phyloP scores from a whole-genome alignment of 768 basidiomycete genomes.

The Termitomyces sp. region DNA sequence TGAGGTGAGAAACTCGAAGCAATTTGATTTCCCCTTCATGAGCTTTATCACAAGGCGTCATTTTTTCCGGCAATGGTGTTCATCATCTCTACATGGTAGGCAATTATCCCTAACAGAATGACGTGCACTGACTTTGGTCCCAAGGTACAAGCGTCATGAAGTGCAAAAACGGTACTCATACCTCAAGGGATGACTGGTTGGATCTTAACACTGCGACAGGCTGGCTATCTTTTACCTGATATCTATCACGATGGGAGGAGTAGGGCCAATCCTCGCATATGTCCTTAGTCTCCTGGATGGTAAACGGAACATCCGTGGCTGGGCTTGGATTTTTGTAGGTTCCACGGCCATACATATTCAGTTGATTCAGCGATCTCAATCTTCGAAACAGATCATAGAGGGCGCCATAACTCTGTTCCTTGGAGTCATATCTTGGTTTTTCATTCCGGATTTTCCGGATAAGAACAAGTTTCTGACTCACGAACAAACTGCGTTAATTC shows the following conservation, averaged over 20 bases:
- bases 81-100: conserved; percentile 43
- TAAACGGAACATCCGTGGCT: conserved; percentile 35
- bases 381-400: conserved; percentile 35
- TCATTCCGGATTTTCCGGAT: conserved; percentile 44
- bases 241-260: conserved; percentile 35
- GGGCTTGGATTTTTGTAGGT: conserved; percentile 50
- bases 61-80: conserved; percentile 45
- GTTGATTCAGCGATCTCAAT: not conserved
- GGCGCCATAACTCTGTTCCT: conserved; percentile 39
- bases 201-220: conserved; percentile 16
- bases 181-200: not conserved
- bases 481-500: conserved; percentile 38
- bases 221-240: conserved; percentile 38
- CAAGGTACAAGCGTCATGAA: conserved; percentile 44
- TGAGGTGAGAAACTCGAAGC: conserved; percentile 27
- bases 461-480: conserved; percentile 40
- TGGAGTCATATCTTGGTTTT: conserved; percentile 36
- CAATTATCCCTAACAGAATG: not conserved
- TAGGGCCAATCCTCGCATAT: conserved; percentile 43
- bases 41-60: conserved; percentile 27
- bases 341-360: too few relatives aligned
- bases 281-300: conserved; percentile 37
- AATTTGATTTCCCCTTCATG: not conserved
- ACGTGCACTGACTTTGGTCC: conserved; percentile 3
- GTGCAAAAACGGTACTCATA: conserved; percentile 36